Base-by-base conservation (phyloP, 2,329 filamentous ascomycete genomes). In the Ophiostoma triangulosporum region DNA sequence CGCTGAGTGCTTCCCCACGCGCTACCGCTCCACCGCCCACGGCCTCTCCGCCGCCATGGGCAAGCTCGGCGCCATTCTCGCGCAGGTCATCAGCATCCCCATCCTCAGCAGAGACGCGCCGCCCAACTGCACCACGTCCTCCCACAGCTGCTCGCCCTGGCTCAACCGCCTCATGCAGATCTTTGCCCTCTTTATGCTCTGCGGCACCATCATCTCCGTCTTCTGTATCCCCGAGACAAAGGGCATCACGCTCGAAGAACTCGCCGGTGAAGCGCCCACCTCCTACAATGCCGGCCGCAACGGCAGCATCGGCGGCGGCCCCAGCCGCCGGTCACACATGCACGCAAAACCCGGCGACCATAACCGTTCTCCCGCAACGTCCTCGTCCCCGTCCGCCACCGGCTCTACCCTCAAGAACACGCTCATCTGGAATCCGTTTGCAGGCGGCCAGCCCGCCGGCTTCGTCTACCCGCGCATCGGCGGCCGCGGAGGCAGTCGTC, bases 131-230 rank as follows among this genome's bases (percentile, higher is more conserved):
- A 68, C 70, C 20, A 75, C 75, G 0, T 35, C 26, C 22, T 20
- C 49, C 8, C 72, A 66, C 1, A 62, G 62, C 7, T 78, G 75
- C 59, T 69, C 70, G 1, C 73, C 75, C 0, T 85, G 83, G 76
- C 73, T 90, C 52, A 76, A 86, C 64, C 80, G 84, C 54, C 76
- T 90, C 35, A 81, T 91, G 71, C 75, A 88, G 64, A 84, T 89
- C 35, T 89, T 87, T 65, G 84, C 84, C 0, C 72, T 88, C 9
- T 89, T 91, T 71, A 90, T 89, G 86, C 72, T 90, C 6, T 75
- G 77, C 51, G 87, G 87, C 33, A 76, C 78, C 48, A 67, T 87
- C 48, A 79, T 80, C 3, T 81, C 82, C 1, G 69, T 89, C 3
- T 68, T 91, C n/a, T 56, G 54, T 32, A 81, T 90, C 22, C 85